Percentiles rank a stretch among this genome's conserved stretches.
phyloP scores from a whole-genome alignment of 768 basidiomycete species.

The Leccinum uliginosum region DNA sequence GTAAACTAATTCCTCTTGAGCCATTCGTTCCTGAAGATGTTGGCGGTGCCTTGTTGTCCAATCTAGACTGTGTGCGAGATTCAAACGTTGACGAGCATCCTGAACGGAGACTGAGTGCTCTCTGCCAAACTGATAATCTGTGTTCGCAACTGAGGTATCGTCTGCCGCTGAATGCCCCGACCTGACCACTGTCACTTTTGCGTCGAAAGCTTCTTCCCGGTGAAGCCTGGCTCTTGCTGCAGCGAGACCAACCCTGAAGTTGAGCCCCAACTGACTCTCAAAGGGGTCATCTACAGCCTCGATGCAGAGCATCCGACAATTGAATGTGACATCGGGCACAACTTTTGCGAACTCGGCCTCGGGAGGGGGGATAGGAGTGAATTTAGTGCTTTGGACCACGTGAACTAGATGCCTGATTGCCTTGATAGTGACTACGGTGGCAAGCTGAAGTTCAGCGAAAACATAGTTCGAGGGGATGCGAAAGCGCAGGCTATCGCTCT shows the following conservation, averaged over 20 bases:
- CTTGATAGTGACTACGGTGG: slow-evolving; percentile 66
- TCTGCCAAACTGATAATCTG: slow-evolving; percentile 60
- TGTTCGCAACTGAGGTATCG: slow-evolving; percentile 35
- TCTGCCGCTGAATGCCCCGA: slow-evolving; percentile 24
- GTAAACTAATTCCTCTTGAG: slow-evolving; percentile 45
- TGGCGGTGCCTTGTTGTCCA: slow-evolving; percentile 62
- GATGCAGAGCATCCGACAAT: slow-evolving; percentile 56
- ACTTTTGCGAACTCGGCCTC: slow-evolving; percentile 67
- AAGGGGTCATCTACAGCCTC: slow-evolving; percentile 85
- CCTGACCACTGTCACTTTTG: slow-evolving; percentile 68
- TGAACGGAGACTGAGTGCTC: slow-evolving; percentile 63
- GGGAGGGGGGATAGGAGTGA: slow-evolving; percentile 56
- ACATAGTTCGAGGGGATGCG: slow-evolving; percentile 78
- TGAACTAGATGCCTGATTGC: slow-evolving; percentile 62
- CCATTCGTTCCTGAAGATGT: slow-evolving; percentile 41
- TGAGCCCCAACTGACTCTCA: slow-evolving; percentile 70
- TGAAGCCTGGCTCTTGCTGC: slow-evolving; percentile 68
- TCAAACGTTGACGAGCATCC: slow-evolving; percentile 68
- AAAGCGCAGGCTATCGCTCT: slow-evolving; percentile 64
- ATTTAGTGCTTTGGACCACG: slow-evolving; percentile 50
- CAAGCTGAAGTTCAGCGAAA: slow-evolving; percentile 71
- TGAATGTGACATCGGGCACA: slow-evolving; percentile 59
- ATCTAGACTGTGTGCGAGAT: slow-evolving; percentile 64
- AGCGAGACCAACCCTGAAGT: slow-evolving; percentile 66
- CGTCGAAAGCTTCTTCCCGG: slow-evolving; percentile 75